Evolutionary conservation across 2,329 filamentous ascomycete species (phyloP), one percentile per base, ranked within the genome.

Genomic region (Taxawa tesnikishii): DNA sequence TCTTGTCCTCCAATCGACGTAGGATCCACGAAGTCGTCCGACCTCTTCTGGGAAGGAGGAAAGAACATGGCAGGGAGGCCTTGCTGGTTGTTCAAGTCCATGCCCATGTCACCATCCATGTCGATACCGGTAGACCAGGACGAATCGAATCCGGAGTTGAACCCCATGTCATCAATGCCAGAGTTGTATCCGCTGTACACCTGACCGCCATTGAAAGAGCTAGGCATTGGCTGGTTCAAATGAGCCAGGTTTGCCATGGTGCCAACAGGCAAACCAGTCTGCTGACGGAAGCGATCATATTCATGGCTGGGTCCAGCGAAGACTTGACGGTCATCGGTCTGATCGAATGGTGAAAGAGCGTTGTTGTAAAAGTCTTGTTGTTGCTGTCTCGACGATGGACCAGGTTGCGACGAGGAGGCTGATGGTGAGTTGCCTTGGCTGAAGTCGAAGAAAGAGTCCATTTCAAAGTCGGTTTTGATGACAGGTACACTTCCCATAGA

Each of bases 261-360:
- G 40, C 85, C 85, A 2, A 83, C 79, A 0, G 90, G 83, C 17
- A 94, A 76, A 41, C 87, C 85, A 3, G 90, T 94, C 64, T 94
- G 87, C 55, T 98, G 90, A 62, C 84, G 83, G 65, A 94, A 92
- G 51, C 83, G 76, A 49, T 85, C 83, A 66, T 96, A 96, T 59
- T 93, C 83, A 62, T 94, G 87, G 57, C 84, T 94, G 6, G 90
- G 88, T 26, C 51, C 52, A 40, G 46, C 50, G 46, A 54, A 56
- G 17, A 36, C 34, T 33, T 54, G 51, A 11, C 43, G 47, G 36
- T 56, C 51, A 38, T 58, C 52, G 11, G 36, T 21, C 28, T 48
- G 42, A 32, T 53, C 54, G 37, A 50, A 54, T 18, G 51, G 49
- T 24, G 43, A 38, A 24, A 37, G 33, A 23, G 40, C 42, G 31